A percentile compares a stretch with the other conserved stretches of the same genome.
These are phyloP conservation scores for Acanthamoeba healyi DNA, from an alignment of 208 protist genomes.

Conservation along the genomic window DNA sequence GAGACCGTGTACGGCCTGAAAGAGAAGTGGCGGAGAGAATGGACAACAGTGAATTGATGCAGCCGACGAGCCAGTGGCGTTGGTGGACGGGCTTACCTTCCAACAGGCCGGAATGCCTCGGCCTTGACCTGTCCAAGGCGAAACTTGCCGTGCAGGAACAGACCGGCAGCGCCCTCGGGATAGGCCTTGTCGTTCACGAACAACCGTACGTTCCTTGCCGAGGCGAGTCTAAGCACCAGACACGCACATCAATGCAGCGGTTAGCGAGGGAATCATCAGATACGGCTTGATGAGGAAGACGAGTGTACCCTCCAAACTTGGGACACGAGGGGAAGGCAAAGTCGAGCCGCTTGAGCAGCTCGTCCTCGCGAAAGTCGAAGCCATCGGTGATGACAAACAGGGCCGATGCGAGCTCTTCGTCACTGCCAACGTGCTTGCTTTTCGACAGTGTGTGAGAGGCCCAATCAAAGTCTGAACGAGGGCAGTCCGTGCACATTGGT, in stretches of 20 bases:
- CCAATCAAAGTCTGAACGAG: not conserved
- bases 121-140: slow-evolving; percentile 13
- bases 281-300: not conserved
- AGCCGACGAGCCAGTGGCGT: not conserved
- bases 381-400: slow-evolving; percentile 29
- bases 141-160: slow-evolving; percentile 12
- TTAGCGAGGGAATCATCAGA: not conserved
- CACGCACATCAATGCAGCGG: not conserved
- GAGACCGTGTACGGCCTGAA: slow-evolving; percentile 16
- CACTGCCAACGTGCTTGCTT: not conserved
- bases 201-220: not conserved
- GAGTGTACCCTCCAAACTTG: slow-evolving; percentile 30
- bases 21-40: not conserved
- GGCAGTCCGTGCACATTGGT: not conserved
- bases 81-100: not conserved
- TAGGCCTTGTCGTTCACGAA: slow-evolving; percentile 15
- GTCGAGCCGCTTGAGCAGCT: slow-evolving; percentile 18
- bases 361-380: slow-evolving; percentile 46
- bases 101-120: slow-evolving; percentile 10
- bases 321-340: slow-evolving; percentile 30
- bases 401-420: not conserved
- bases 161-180: not conserved
- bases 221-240: not conserved
- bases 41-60: not conserved
- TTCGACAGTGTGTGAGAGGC: not conserved